Conservation (phyloP, 2,329 filamentous ascomycete species). For the Grosmannia serpens region DNA sequence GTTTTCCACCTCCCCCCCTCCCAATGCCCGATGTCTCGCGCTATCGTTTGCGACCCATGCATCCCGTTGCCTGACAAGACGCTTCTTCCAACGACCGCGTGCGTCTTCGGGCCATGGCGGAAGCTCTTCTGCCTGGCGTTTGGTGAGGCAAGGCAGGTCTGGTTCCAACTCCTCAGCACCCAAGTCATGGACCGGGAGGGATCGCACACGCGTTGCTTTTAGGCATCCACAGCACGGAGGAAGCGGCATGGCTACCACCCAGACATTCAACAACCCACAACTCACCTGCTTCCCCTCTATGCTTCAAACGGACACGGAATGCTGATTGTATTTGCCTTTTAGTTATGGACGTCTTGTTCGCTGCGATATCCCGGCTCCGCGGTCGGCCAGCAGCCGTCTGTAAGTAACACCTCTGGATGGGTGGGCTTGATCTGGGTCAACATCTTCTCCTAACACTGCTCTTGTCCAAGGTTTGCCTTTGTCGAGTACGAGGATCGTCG, state of each 20-base stretch:
- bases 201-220: background rate
- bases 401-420: slow-evolving; percentile 40
- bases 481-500: slow-evolving; percentile 98
- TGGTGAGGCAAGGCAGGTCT: slow-evolving; percentile 4
- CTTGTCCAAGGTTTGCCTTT: slow-evolving; percentile 68
- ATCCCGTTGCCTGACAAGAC: background rate
- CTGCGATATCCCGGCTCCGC: slow-evolving; percentile 93
- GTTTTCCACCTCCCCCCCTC: background rate
- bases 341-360: slow-evolving; percentile 97
- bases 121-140: background rate
- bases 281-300: background rate
- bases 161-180: background rate
- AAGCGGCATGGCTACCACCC: background rate
- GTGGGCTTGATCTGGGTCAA: background rate
- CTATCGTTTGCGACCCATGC: background rate
- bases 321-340: slow-evolving; percentile 4
- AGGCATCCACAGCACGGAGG: background rate
- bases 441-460: background rate
- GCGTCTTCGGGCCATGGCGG: background rate
- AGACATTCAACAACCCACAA: background rate
- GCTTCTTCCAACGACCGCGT: background rate
- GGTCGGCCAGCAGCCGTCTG: slow-evolving; percentile 89
- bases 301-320: background rate
- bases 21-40: background rate
- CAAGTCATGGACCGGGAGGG: background rate